These are phyloP conservation scores for Myriosclerotinia duriaeana DNA, from an alignment of 2,329 filamentous ascomycete species.

Conservation along the genomic window DNA sequence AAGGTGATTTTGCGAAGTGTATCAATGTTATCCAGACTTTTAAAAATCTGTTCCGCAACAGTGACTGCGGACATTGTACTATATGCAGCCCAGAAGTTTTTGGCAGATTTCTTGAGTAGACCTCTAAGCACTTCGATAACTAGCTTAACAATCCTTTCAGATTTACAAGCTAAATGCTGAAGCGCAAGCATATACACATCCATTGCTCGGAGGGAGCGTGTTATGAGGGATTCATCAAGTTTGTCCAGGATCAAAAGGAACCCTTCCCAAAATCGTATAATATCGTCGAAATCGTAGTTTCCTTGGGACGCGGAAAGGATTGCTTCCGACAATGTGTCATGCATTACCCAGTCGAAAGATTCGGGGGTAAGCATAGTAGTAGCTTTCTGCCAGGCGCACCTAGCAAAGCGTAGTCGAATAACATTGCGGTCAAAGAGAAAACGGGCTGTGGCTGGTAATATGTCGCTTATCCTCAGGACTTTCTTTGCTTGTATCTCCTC, in stretches of 20 bases:
- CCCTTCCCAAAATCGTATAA: slow-evolving; percentile 78
- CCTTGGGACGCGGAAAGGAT: slow-evolving; percentile 61
- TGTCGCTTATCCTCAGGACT: slow-evolving; percentile 72
- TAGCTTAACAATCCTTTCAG: slow-evolving; percentile 61
- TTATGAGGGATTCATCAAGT: slow-evolving; percentile 71
- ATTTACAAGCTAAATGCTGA: slow-evolving; percentile 53
- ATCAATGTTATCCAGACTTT: slow-evolving; percentile 64
- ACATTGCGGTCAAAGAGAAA: slow-evolving; percentile 78
- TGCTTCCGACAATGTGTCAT: slow-evolving; percentile 66
- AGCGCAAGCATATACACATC: slow-evolving; percentile 68
- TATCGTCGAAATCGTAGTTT: slow-evolving; percentile 49
- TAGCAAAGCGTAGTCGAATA: slow-evolving; percentile 64
- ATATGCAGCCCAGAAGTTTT: slow-evolving; percentile 86
- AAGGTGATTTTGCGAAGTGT: slow-evolving; percentile 61
- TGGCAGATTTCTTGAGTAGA: slow-evolving; percentile 72
- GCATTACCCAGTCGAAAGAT: slow-evolving; percentile 87
- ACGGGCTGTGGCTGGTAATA: slow-evolving; percentile 76
- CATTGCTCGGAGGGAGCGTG: slow-evolving; percentile 74
- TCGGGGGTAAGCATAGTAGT: slow-evolving; percentile 59
- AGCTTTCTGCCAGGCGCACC: slow-evolving; percentile 62
- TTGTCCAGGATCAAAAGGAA: slow-evolving; percentile 71
- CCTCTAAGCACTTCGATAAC: slow-evolving; percentile 69
- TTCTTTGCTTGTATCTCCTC: slow-evolving; percentile 74
- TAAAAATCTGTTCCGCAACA: slow-evolving; percentile 81
- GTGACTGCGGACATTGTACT: slow-evolving; percentile 75